Percentiles rank a stretch among this genome's conserved stretches.
phyloP scores from a whole-genome alignment of 306 rosid genomes.

The Ochetophila trinervis region DNA sequence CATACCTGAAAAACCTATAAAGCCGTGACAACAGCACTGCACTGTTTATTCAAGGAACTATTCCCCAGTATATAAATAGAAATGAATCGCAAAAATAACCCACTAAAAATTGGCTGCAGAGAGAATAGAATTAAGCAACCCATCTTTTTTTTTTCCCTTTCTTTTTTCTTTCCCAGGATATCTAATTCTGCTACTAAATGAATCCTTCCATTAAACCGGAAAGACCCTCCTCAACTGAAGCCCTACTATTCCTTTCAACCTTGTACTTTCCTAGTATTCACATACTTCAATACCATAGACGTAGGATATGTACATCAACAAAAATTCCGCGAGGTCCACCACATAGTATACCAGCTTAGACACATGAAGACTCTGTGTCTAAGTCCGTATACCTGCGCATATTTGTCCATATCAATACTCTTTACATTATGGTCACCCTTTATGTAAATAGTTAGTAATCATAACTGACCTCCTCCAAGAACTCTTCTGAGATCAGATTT shows the following conservation, averaged over 20 bases:
- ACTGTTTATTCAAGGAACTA: not conserved
- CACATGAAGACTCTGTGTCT: too few relatives aligned
- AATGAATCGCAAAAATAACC: not conserved
- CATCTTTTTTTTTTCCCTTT: not conserved
- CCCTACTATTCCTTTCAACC: slow-evolving; percentile 17
- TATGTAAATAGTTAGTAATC: slow-evolving; percentile 30
- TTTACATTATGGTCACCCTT: slow-evolving; percentile 28
- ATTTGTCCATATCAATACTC: not conserved
- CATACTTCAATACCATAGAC: slow-evolving; percentile 30
- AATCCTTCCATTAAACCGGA: slow-evolving; percentile 8
- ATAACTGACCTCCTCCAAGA: slow-evolving; percentile 54
- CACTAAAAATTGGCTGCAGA: slow-evolving; percentile 14
- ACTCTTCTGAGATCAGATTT: slow-evolving; percentile 81
- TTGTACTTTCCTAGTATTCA: slow-evolving; percentile 39
- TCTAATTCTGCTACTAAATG: not conserved
- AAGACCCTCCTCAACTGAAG: slow-evolving; percentile 15
- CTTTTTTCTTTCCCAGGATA: not conserved
- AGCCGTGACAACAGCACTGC: slow-evolving; percentile 1
- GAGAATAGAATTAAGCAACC: slow-evolving; percentile 12
- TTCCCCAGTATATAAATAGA: slow-evolving; percentile 4
- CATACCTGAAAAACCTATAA: not conserved
- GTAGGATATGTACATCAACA: not conserved
- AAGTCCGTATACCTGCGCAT: too few relatives aligned
- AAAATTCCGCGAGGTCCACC: too few relatives aligned
- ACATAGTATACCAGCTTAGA: too few relatives aligned